A percentile compares a stretch with the other conserved stretches of the same genome.
phyloP scores from a whole-genome alignment of 345 rosid genomes.

The Odontarrhena argentea region DNA sequence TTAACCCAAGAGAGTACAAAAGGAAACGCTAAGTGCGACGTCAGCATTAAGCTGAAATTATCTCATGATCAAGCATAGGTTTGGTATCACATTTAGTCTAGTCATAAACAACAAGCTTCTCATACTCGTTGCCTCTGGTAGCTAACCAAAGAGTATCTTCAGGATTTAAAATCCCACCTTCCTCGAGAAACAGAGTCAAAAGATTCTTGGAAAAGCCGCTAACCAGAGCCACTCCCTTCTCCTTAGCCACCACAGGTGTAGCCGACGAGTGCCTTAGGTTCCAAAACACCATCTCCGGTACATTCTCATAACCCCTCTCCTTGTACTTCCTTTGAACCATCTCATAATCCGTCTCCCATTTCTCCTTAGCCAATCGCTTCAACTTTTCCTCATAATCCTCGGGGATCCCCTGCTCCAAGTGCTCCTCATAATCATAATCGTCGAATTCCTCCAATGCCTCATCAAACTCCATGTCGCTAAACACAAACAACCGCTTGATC shows the following conservation, averaged over 20 bases:
- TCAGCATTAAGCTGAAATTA: not conserved
- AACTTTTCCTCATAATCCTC: no score
- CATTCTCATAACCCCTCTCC: slow-evolving; percentile 46
- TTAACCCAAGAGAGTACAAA: no score
- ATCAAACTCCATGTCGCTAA: slow-evolving; percentile 71
- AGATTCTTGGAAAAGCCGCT: slow-evolving; percentile 52
- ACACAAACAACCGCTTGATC: slow-evolving; percentile 64
- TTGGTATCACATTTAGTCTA: not conserved
- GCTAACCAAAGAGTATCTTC: slow-evolving; percentile 40
- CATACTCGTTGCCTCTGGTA: slow-evolving; percentile 38
- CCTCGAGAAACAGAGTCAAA: slow-evolving; percentile 44
- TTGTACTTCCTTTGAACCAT: slow-evolving; percentile 46
- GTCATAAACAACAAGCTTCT: slow-evolving; percentile 41
- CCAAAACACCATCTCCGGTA: slow-evolving; percentile 55
- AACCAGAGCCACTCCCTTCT: slow-evolving; percentile 48
- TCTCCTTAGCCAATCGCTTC: not conserved
- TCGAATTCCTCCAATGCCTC: slow-evolving; percentile 12
- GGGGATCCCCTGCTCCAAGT: no score
- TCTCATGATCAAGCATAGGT: no score
- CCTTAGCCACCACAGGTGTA: slow-evolving; percentile 36
- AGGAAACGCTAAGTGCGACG: slow-evolving; percentile 1
- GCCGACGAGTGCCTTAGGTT: slow-evolving; percentile 41
- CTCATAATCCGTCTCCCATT: slow-evolving; percentile 56
- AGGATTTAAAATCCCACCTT: slow-evolving; percentile 41
- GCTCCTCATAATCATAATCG: no score